phyloP scores from a whole-genome alignment of 306 rosid species.

The Cucumis melo region DNA sequence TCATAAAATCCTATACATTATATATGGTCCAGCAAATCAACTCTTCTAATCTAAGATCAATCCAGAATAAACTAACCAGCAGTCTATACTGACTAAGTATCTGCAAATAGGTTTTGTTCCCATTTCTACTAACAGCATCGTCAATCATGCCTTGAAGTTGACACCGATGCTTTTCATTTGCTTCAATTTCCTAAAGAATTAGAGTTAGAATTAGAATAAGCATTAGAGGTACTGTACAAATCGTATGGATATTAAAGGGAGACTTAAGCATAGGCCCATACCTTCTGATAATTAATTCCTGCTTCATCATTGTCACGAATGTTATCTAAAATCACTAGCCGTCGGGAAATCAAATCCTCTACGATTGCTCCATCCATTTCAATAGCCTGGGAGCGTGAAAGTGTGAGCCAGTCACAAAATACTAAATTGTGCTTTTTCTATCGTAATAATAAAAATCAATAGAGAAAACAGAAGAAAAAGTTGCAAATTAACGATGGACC shows the following conservation, averaged over 20 bases:
- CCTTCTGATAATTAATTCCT: constrained; percentile 38
- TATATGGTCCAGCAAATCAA: background rate
- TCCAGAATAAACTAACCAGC: constrained; percentile 28
- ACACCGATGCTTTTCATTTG: constrained; percentile 44
- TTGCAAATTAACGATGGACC: constrained; percentile 12
- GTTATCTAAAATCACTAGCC: constrained; percentile 48
- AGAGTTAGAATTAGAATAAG: background rate
- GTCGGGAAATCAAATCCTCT: constrained; percentile 31
- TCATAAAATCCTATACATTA: background rate
- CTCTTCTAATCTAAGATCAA: background rate
- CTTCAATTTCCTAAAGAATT: constrained; percentile 38
- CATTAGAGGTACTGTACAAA: background rate
- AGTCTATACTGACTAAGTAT: constrained; percentile 55
- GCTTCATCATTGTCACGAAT: constrained; percentile 54
- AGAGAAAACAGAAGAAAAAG: background rate
- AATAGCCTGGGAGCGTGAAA: constrained; percentile 20
- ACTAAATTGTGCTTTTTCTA: background rate
- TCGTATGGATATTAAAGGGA: background rate
- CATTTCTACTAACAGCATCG: constrained; percentile 39
- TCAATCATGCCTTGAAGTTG: constrained; percentile 49
- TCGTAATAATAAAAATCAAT: background rate
- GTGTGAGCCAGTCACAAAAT: background rate
- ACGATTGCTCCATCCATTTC: constrained; percentile 33
- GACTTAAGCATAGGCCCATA: background rate
- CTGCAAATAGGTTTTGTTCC: constrained; percentile 44